Conservation (phyloP, 495 filamentous ascomycete genomes). For the Daldinia grandis region DNA sequence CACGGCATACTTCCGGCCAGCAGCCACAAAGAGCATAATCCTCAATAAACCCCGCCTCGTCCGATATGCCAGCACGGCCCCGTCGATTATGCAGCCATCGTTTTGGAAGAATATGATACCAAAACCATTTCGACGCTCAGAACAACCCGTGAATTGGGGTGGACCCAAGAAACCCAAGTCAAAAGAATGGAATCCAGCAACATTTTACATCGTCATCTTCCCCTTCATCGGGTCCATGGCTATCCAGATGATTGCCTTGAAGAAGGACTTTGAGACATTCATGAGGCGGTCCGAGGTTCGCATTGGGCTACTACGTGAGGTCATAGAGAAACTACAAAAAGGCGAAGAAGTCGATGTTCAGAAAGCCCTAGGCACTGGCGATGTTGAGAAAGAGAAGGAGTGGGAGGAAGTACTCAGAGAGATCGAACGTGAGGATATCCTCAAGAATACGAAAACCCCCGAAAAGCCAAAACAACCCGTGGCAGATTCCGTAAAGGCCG, state of each 20-base stretch:
- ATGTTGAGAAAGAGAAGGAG: slow-evolving; percentile 75
- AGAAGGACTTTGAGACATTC: slow-evolving; percentile 75
- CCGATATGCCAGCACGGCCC: slow-evolving; percentile 48
- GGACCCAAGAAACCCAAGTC: slow-evolving; percentile 51
- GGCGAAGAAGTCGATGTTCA: slow-evolving; percentile 95
- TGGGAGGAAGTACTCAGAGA: slow-evolving; percentile 93
- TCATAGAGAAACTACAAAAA: slow-evolving; percentile 79
- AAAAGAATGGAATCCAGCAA: slow-evolving; percentile 91
- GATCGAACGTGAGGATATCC: slow-evolving; percentile 78
- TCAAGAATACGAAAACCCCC: slow-evolving; percentile 59
- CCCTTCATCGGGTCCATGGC: slow-evolving; percentile 92
- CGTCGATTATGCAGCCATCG: slow-evolving; percentile 68
- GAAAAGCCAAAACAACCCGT: slow-evolving; percentile 38
- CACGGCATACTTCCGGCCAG: slow-evolving; percentile 6
- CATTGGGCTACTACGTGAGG: slow-evolving; percentile 79
- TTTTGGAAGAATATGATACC: slow-evolving; percentile 76
- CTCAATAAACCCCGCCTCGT: slow-evolving; percentile 13
- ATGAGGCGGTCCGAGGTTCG: slow-evolving; percentile 79
- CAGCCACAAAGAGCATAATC: neutral
- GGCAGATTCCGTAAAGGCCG: slow-evolving; percentile 17
- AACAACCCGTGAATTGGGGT: slow-evolving; percentile 30
- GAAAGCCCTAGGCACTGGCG: slow-evolving; percentile 79
- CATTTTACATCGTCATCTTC: slow-evolving; percentile 90
- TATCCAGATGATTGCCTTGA: slow-evolving; percentile 86
- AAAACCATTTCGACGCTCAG: slow-evolving; percentile 52